phyloP scores from a whole-genome alignment of 345 rosid species.

The Syzygium oleosum region DNA sequence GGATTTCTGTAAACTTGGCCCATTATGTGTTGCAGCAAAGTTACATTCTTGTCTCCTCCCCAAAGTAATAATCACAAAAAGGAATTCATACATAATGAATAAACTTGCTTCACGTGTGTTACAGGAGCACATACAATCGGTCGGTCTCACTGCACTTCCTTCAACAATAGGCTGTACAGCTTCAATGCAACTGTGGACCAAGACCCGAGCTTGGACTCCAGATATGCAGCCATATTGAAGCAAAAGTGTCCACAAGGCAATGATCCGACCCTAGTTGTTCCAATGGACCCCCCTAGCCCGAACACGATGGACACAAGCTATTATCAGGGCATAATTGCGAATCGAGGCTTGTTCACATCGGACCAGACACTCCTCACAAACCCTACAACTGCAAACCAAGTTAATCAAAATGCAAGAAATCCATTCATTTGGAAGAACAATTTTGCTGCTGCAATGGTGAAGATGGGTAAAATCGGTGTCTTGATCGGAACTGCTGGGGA shows the following conservation, averaged over 20 bases:
- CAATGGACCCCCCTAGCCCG: slow-evolving; percentile 28
- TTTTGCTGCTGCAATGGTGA: slow-evolving; percentile 57
- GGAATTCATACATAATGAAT: not conserved
- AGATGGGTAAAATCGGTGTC: slow-evolving; percentile 62
- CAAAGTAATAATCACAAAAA: not conserved
- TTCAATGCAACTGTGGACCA: slow-evolving; percentile 22
- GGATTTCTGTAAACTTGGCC: not conserved
- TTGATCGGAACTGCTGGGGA: slow-evolving; percentile 54
- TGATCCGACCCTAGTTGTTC: slow-evolving; percentile 18
- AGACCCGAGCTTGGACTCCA: slow-evolving; percentile 36
- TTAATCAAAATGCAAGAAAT: slow-evolving; percentile 16
- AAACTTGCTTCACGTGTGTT: not conserved
- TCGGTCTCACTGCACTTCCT: slow-evolving; percentile 39
- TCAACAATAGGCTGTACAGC: slow-evolving; percentile 34
- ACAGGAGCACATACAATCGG: slow-evolving; percentile 59
- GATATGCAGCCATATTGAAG: slow-evolving; percentile 37
- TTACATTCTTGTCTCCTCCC: not conserved
- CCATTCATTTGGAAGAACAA: slow-evolving; percentile 24
- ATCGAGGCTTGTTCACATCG: slow-evolving; percentile 43
- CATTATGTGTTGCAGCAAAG: not conserved
- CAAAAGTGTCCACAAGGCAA: slow-evolving; percentile 21
- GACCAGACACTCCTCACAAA: slow-evolving; percentile 40
- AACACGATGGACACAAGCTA: slow-evolving; percentile 24
- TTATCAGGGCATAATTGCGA: slow-evolving; percentile 24
- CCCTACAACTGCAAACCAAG: slow-evolving; percentile 19